Conservation (phyloP, 345 rosid genomes). For the Clausena lansium region DNA sequence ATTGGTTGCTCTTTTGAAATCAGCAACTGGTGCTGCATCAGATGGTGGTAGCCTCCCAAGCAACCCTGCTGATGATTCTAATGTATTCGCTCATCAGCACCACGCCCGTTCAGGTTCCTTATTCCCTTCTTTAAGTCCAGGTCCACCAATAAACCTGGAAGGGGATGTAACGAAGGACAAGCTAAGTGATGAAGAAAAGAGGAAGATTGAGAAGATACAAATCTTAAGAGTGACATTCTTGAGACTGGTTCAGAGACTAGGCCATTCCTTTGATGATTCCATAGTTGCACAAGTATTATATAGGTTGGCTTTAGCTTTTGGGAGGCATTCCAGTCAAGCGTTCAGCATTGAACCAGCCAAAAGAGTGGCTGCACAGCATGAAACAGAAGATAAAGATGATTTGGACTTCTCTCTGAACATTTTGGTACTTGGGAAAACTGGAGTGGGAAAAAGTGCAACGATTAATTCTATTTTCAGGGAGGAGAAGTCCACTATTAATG, state of each 20-base stretch:
- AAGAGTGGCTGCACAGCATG: conserved; percentile 38
- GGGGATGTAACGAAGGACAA: conserved; percentile 13
- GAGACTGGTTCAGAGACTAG: conserved; percentile 48
- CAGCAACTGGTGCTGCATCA: conserved; percentile 25
- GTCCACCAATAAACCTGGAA: conserved; percentile 15
- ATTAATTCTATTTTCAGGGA: conserved; percentile 68
- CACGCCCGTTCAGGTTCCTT: conserved; percentile 23
- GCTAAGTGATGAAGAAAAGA: conserved; percentile 43
- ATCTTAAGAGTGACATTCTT: conserved; percentile 51
- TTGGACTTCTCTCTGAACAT: conserved; percentile 55
- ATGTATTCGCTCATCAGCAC: conserved; percentile 18
- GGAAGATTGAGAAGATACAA: conserved; percentile 44
- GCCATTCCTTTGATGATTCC: conserved; percentile 42
- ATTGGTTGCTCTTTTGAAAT: conserved; percentile 30
- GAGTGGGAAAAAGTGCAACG: conserved; percentile 87
- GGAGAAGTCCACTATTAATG: conserved; percentile 40
- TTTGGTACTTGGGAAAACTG: conserved; percentile 75
- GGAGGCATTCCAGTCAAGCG: conserved; percentile 23
- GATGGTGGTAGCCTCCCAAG: conserved; percentile 17
- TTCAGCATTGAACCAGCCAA: conserved; percentile 34
- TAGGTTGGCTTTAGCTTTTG: conserved; percentile 28
- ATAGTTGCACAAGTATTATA: conserved; percentile 43
- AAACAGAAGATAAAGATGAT: conserved; percentile 36
- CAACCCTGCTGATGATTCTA: conserved; percentile 22
- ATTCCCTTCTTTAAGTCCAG: conserved; percentile 5